A percentile compares a stretch with the other conserved stretches of the same genome.
These are phyloP conservation scores for Diplogelasinospora grovesii DNA, from an alignment of 495 filamentous ascomycete species.

Conservation along the genomic window DNA sequence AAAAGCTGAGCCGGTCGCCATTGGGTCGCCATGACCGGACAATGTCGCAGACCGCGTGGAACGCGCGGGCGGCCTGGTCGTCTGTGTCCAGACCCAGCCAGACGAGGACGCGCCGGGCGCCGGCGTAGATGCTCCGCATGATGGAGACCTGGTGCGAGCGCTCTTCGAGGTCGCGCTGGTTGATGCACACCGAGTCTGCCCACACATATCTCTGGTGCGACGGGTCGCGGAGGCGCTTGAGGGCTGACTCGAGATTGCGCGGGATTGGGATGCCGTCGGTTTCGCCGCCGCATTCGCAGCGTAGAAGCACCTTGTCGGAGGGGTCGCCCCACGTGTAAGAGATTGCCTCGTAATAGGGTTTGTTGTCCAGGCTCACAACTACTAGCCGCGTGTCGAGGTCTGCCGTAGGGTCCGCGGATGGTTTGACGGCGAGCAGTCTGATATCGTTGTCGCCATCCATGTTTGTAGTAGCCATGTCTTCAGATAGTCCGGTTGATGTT, in stretches of 20 bases:
- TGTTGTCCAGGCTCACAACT: constrained; percentile 6
- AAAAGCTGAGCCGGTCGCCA: constrained; percentile 1
- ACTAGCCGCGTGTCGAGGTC: background rate
- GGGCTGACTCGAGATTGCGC: constrained; percentile 5
- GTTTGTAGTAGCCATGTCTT: too few relatives aligned
- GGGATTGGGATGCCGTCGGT: constrained; percentile 9
- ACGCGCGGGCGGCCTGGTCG: background rate
- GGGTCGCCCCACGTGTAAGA: constrained; percentile 18
- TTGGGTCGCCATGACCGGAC: constrained; percentile 7
- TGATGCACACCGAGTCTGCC: constrained; percentile 23
- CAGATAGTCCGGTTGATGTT: too few relatives aligned
- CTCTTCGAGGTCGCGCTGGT: constrained; percentile 20
- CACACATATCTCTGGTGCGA: constrained; percentile 7
- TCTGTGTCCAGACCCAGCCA: constrained; percentile 8
- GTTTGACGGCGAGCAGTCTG: constrained; percentile 9
- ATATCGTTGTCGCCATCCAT: constrained; percentile 5
- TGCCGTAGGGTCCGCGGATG: background rate
- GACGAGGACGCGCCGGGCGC: constrained; percentile 8
- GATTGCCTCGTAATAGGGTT: constrained; percentile 12
- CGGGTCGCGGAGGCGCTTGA: constrained; percentile 4
- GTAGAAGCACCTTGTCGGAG: constrained; percentile 2
- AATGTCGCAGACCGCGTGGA: constrained; percentile 6
- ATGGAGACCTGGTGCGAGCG: constrained; percentile 21
- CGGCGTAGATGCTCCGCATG: constrained; percentile 12
- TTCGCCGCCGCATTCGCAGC: constrained; percentile 3